Conservation (phyloP, 306 rosid species). For the Vicia villosa region DNA sequence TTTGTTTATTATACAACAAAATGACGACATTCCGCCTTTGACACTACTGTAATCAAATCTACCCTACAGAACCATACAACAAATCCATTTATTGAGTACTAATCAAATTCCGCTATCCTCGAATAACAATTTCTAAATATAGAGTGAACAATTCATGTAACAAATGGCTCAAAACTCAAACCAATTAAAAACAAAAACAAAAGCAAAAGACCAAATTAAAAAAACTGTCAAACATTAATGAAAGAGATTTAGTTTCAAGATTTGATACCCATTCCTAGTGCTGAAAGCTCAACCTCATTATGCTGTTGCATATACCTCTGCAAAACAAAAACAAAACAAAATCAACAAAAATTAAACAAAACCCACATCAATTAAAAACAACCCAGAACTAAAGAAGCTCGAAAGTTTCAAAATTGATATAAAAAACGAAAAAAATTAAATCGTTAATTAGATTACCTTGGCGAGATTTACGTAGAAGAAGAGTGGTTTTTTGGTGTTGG, state of each 20-base stretch:
- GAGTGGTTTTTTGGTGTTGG: constrained; percentile 75
- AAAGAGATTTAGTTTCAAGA: constrained; percentile 15
- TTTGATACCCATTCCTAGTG: constrained; percentile 77
- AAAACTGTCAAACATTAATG: neutral
- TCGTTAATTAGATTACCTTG: constrained; percentile 40
- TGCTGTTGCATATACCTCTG: constrained; percentile 86
- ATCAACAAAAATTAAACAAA: neutral
- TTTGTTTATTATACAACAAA: too few relatives aligned
- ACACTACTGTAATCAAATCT: neutral
- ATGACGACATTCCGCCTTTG: too few relatives aligned
- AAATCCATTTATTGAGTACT: neutral
- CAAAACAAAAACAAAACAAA: neutral
- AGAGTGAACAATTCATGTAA: constrained; percentile 2
- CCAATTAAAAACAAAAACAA: neutral
- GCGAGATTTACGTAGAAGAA: constrained; percentile 80
- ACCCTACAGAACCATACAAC: neutral
- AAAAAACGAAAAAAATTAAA: neutral
- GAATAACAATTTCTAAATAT: neutral
- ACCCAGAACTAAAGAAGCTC: neutral
- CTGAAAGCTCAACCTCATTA: constrained; percentile 84
- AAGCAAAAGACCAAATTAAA: too few relatives aligned
- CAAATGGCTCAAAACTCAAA: constrained; percentile 2
- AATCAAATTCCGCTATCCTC: neutral
- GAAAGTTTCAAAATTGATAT: neutral
- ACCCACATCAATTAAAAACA: neutral